Percentiles rank a stretch among this genome's conserved stretches.
Evolutionary conservation across 768 basidiomycete genomes (phyloP).

Genomic region (Tylopilus sp.): DNA sequence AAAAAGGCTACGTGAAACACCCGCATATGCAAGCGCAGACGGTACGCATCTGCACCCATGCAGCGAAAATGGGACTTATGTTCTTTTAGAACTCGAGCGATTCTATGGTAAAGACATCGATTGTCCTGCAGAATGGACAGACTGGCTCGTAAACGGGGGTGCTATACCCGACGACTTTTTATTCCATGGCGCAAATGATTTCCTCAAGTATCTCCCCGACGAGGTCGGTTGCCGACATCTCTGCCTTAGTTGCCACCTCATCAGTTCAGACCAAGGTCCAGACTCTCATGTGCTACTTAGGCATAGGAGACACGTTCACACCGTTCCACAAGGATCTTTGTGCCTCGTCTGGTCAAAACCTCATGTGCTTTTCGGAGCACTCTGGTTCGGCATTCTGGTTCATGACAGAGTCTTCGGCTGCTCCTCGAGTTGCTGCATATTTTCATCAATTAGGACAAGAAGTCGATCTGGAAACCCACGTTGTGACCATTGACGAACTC

Average conservation of each 20-base stretch:
- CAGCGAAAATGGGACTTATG: neutral
- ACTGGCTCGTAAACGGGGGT: constrained; percentile 49
- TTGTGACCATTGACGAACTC: constrained; percentile 61
- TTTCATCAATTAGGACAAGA: constrained; percentile 45
- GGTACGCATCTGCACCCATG: constrained; percentile 30
- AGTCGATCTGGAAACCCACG: constrained; percentile 71
- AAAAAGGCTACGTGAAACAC: constrained; percentile 34
- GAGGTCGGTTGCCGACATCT: constrained; percentile 36
- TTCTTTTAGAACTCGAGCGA: constrained; percentile 48
- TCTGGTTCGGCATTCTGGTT: constrained; percentile 81
- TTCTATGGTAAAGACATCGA: constrained; percentile 76
- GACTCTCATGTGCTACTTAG: constrained; percentile 84
- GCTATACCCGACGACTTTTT: constrained; percentile 53
- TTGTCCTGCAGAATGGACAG: constrained; percentile 63
- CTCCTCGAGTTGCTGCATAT: constrained; percentile 52
- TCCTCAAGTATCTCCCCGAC: constrained; percentile 53
- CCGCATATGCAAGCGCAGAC: constrained; percentile 34
- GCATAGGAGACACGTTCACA: constrained; percentile 79
- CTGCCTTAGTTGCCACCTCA: constrained; percentile 2
- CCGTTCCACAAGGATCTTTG: constrained; percentile 85
- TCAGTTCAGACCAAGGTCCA: constrained; percentile 55
- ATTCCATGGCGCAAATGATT: constrained; percentile 53
- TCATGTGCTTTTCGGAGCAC: constrained; percentile 80
- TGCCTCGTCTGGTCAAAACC: constrained; percentile 79
- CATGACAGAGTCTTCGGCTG: constrained; percentile 66